Percentiles rank a stretch among this genome's conserved stretches.
phyloP scores from a whole-genome alignment of 768 basidiomycete genomes.

The Agrocybe pediades region DNA sequence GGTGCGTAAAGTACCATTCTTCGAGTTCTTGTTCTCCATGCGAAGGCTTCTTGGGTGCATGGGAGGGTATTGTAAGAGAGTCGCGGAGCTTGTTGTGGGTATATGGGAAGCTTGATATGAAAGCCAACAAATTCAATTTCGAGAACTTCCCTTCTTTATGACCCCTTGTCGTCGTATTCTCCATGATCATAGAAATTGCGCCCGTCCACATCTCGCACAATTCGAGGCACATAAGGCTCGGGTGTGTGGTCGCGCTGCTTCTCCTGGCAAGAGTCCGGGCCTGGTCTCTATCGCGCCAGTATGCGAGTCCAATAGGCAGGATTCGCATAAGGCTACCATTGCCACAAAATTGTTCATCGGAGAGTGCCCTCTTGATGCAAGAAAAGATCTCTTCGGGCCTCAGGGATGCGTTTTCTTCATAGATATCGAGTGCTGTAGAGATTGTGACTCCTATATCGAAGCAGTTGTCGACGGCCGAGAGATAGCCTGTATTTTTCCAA shows the following conservation, averaged over 20 bases:
- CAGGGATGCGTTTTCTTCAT: conserved; percentile 11
- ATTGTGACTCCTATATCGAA: conserved; percentile 44
- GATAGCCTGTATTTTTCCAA: conserved; percentile 33
- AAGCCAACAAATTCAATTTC: conserved; percentile 40
- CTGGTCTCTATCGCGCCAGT: conserved; percentile 35
- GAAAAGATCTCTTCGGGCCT: conserved; percentile 25
- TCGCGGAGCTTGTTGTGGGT: conserved; percentile 28
- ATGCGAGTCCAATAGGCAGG: conserved; percentile 42
- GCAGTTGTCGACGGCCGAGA: conserved; percentile 36
- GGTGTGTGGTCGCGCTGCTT: conserved; percentile 46
- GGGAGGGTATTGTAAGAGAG: conserved; percentile 31
- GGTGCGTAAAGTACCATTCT: conserved; percentile 31
- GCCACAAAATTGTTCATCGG: conserved; percentile 28
- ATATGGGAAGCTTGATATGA: conserved; percentile 41
- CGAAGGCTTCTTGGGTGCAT: conserved; percentile 10
- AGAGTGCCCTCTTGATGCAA: conserved; percentile 29
- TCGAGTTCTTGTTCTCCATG: conserved; percentile 29
- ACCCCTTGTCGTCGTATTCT: conserved; percentile 20
- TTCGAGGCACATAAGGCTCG: conserved; percentile 40
- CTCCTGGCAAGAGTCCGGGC: conserved; percentile 34
- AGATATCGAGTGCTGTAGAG: conserved; percentile 32
- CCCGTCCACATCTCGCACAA: conserved; percentile 43
- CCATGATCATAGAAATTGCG: conserved; percentile 34
- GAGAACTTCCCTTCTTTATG: conserved; percentile 22
- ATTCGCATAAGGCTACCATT: conserved; percentile 52